Conservation (phyloP, 805 yeast species). For the Candida dendrica region DNA sequence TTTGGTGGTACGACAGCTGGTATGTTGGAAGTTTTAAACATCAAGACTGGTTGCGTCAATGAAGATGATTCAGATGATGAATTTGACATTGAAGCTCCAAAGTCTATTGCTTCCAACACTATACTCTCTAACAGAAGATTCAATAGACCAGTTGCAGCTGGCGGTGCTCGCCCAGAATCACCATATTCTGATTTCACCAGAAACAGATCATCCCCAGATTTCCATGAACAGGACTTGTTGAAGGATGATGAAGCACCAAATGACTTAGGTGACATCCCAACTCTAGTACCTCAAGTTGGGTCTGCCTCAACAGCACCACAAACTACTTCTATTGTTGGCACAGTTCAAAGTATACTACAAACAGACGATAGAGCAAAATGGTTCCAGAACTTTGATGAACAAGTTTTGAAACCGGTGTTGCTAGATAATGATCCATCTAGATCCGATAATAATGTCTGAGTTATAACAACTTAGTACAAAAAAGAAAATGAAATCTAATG, state of each 20-base stretch:
- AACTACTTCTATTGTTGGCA: constrained; percentile 13
- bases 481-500: too few relatives aligned
- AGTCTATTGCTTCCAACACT: constrained; percentile 10
- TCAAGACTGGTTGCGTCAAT: constrained; percentile 83
- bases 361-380: constrained; percentile 78
- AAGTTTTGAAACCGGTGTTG: constrained; percentile 85
- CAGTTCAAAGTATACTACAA: constrained; percentile 26
- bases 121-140: constrained; percentile 15
- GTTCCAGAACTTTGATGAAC: constrained; percentile 92
- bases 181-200: constrained; percentile 23
- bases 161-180: neutral
- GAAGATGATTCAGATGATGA: constrained; percentile 88
- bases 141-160: neutral
- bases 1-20: constrained; percentile 99
- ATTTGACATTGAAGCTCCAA: constrained; percentile 81
- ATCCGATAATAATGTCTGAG: neutral
- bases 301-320: neutral
- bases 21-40: constrained; percentile 92
- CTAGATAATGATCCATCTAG: constrained; percentile 41
- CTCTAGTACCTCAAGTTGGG: constrained; percentile 11
- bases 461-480: too few relatives aligned
- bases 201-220: constrained; percentile 15
- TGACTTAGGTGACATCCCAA: constrained; percentile 19
- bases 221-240: constrained; percentile 16
- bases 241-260: constrained; percentile 16